Percentiles rank a stretch among this genome's conserved stretches.
Conservation (phyloP, 2,329 filamentous ascomycete genomes). For the Stromatinia cepivora region DNA sequence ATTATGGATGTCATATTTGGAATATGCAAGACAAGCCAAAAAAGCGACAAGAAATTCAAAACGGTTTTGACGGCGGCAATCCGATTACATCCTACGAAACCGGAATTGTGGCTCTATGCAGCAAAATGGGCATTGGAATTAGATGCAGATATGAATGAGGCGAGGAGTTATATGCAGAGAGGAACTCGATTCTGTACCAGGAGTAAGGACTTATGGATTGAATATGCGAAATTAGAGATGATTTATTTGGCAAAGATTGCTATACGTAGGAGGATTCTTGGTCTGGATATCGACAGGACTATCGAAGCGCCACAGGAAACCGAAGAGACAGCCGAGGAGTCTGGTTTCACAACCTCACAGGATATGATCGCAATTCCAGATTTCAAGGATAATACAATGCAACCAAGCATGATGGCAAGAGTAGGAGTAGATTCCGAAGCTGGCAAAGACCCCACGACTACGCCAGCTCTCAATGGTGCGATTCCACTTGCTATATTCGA, state of each 20-base stretch:
- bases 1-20: constrained; percentile 88
- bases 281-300: constrained; percentile 54
- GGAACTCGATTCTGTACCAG: constrained; percentile 85
- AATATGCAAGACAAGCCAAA: constrained; percentile 71
- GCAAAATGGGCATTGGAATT: constrained; percentile 76
- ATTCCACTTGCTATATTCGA: constrained; percentile 93
- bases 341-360: constrained; percentile 45
- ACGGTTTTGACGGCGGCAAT: constrained; percentile 67
- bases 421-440: constrained; percentile 56
- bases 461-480: constrained; percentile 85
- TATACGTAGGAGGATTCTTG: constrained; percentile 67
- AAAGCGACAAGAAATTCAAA: constrained; percentile 65
- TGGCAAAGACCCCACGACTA: constrained; percentile 48
- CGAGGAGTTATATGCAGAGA: constrained; percentile 82
- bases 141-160: constrained; percentile 83
- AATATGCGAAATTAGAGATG: constrained; percentile 90
- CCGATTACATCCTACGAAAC: constrained; percentile 80
- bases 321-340: constrained; percentile 48
- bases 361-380: constrained; percentile 57
- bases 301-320: constrained; percentile 47
- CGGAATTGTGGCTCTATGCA: constrained; percentile 80
- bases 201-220: constrained; percentile 75
- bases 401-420: constrained; percentile 47
- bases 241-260: constrained; percentile 84
- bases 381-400: constrained; percentile 46